Evolutionary conservation across 2,329 filamentous ascomycete genomes (phyloP), one percentile per base, ranked within the genome.

Genomic region (Aureobasidium subglaciale): DNA sequence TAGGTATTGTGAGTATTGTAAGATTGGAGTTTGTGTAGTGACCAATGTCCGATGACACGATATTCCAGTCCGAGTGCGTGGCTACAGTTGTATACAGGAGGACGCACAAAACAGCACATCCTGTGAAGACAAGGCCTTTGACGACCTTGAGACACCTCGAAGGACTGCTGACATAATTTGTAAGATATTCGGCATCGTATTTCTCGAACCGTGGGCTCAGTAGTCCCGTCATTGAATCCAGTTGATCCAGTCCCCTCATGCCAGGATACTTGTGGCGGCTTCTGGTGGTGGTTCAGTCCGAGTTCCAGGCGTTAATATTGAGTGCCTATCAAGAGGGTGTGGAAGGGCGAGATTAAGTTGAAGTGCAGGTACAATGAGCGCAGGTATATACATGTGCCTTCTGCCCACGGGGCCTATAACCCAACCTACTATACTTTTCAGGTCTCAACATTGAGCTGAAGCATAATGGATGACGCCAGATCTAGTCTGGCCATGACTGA

Each of bases 1-100:
- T 45, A 2, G 40, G 40, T 45, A 29, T 55, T 16, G 18, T 38
- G 7, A 37, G 20, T 6, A 25, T 52, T n/a, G 25, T 38, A 4
- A 11, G 27, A 22, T n/a, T 37, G 9, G 45, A 16, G 15, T 16
- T 54, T 15, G 18, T 34, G 34, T 43, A 34, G 16, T 18, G 13
- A 6, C 35, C 2, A 7, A 42, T 7, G 15, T 30, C 22, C 5
- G 50, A 43, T 7, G 29, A 10, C 20, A 37, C 22, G 7, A 27
- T 24, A 10, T 55, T 55, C 40, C 50, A 54, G 27, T 54, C 50
- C n/a, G 50, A 37, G 18, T 45, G 27, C 3, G 38, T 45, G 11
- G 38, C 40, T 13, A 37, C 27, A 22, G n/a, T 55, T 45, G 40
- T 35, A 30, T 43, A 35, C 2, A 43, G 24, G 7, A 45, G n/a